Conservation (phyloP, 371 early-diverging fungal species). For the Mucor irregularis region DNA sequence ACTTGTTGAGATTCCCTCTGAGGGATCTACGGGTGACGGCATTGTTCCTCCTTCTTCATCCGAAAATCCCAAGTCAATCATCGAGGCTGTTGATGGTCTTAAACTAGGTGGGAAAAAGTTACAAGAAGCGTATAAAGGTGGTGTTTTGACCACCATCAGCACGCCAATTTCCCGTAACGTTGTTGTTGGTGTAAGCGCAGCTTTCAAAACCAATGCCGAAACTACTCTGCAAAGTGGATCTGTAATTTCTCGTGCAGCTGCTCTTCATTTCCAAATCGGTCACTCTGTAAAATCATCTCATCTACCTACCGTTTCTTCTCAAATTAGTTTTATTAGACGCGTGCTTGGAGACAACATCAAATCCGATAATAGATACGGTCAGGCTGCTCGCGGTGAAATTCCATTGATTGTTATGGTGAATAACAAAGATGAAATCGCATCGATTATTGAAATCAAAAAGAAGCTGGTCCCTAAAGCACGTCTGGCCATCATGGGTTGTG, state of each 20-base stretch:
- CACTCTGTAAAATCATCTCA: constrained; percentile 41
- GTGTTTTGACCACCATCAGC: constrained; percentile 58
- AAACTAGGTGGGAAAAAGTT: constrained; percentile 60
- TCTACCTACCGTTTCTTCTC: constrained; percentile 64
- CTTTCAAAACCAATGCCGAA: constrained; percentile 6
- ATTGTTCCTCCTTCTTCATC: constrained; percentile 22
- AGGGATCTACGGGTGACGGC: constrained; percentile 58
- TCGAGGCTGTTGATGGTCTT: constrained; percentile 58
- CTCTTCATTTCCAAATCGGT: constrained; percentile 65
- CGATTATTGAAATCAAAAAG: constrained; percentile 62
- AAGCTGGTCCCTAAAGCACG: constrained; percentile 36
- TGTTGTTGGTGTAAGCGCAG: constrained; percentile 41
- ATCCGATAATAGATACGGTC: constrained; percentile 26
- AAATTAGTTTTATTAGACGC: constrained; percentile 61
- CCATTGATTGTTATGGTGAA: constrained; percentile 62
- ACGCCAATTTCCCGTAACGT: constrained; percentile 45
- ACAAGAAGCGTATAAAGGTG: constrained; percentile 64
- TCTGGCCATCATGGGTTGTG: constrained; percentile 62
- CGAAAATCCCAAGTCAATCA: constrained; percentile 29
- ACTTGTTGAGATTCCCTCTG: constrained; percentile 58
- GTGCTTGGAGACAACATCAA: constrained; percentile 32
- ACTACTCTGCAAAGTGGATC: constrained; percentile 25
- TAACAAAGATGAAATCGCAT: constrained; percentile 73
- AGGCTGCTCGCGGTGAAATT: constrained; percentile 62
- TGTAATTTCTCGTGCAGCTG: constrained; percentile 46